Base-by-base conservation (phyloP, 2,329 filamentous ascomycete genomes). In the Rugonectria rugulosa region DNA sequence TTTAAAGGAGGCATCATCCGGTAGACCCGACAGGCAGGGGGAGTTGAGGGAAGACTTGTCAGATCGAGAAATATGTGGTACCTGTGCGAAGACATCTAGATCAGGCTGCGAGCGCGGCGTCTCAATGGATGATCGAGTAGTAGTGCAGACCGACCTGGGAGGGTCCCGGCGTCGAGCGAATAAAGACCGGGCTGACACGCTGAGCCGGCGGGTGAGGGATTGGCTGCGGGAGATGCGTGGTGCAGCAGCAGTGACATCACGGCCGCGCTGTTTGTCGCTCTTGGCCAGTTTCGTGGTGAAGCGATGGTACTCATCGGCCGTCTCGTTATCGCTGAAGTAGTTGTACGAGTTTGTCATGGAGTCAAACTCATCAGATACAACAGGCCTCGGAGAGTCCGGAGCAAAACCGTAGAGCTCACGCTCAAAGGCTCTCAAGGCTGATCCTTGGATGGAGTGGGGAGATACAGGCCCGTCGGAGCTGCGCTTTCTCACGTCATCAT, bases 251-350 rank as follows among this genome's bases (percentile, higher is more conserved):
- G 50, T 19, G 9, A 24, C 20, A 15, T 57, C 52, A 29, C 46
- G 57, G n/a, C 58, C 48, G 11, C 59, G 60, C 19, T 68, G 65
- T 41, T 58, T 65, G 51, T 65, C 64, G 41, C 60, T 57, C 40
- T 59, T 61, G 15, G 73, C 73, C 21, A 75, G 61, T 45, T 69
- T 66, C 15, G 65, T 65, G 14, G 72, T 65, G 43, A 75, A 68
- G 8, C 66, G 66, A 51, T 75, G 73, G 26, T 75, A 75, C 36
- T 74, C 73, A 37, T 67, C 68, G 3, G 72, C 68, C 5, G 68
- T 66, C 43, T 67, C 67, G 17, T 56, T 58, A 48, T 74, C 72
- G 44, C 62, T 69, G 17, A 72, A 70, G 34, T 71, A 66, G 38
- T 60, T 66, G 44, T 68, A 62, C 12, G 53, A 61, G 19, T 45